A percentile compares a stretch with the other conserved stretches of the same genome.
These are phyloP conservation scores for Tulasnella sp. DNA, from an alignment of 768 basidiomycete genomes.

Conservation along the genomic window DNA sequence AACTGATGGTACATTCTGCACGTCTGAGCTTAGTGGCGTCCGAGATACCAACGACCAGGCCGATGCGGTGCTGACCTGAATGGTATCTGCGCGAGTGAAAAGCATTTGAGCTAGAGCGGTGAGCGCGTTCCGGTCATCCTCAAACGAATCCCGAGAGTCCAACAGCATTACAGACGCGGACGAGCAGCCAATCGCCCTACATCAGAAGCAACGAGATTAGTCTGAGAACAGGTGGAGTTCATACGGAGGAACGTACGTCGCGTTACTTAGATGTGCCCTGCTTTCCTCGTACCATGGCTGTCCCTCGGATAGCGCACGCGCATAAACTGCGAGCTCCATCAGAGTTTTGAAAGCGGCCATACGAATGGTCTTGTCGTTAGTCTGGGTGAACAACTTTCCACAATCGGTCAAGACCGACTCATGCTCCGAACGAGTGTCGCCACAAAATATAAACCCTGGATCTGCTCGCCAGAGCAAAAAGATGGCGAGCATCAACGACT, in stretches of 20 bases:
- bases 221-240: neutral
- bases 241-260: neutral
- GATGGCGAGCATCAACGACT: slow-evolving; percentile 62
- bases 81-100: slow-evolving; percentile 1
- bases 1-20: neutral
- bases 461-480: slow-evolving; percentile 59
- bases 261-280: neutral
- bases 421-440: slow-evolving; percentile 36
- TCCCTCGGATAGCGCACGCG: slow-evolving; percentile 8
- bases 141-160: slow-evolving; percentile 16
- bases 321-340: neutral
- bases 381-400: slow-evolving; percentile 13
- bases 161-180: slow-evolving; percentile 10
- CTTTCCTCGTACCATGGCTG: slow-evolving; percentile 15
- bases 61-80: neutral
- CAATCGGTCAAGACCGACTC: slow-evolving; percentile 30
- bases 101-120: neutral
- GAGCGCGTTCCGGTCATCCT: slow-evolving; percentile 15
- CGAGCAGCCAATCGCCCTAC: neutral
- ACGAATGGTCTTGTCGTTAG: slow-evolving; percentile 17
- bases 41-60: neutral
- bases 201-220: neutral
- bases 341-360: slow-evolving; percentile 7
- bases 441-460: slow-evolving; percentile 47
- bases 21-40: neutral